Evolutionary conservation across 2,329 filamentous ascomycete genomes (phyloP).

Genomic region (Blastomyces gilchristii): DNA sequence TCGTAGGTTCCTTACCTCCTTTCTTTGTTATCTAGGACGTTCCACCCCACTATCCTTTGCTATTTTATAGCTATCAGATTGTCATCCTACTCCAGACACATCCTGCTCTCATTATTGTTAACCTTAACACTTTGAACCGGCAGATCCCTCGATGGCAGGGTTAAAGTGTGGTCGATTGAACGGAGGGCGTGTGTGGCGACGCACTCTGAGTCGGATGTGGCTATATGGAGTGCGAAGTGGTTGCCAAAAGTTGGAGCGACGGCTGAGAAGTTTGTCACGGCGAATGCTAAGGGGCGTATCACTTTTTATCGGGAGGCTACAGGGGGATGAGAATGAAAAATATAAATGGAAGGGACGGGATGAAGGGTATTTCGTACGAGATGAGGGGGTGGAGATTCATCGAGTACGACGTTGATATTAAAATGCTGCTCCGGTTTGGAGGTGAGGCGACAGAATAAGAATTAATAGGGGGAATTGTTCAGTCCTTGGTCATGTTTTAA

Average conservation of each 20-base stretch:
- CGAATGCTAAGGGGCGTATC: constrained; percentile 64
- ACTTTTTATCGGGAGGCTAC: constrained; percentile 79
- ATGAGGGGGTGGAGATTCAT: background rate
- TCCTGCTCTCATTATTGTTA: background rate
- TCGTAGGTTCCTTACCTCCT: constrained; percentile 43
- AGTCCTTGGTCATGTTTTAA: background rate
- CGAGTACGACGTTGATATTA: background rate
- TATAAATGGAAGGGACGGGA: background rate
- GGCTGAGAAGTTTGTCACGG: constrained; percentile 64
- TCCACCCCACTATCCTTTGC: background rate
- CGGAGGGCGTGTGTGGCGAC: constrained; percentile 78
- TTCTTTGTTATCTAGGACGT: background rate
- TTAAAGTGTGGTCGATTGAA: constrained; percentile 91
- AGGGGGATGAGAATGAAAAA: constrained; percentile 40
- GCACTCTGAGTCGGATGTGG: constrained; percentile 79
- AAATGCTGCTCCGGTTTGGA: too few species aligned
- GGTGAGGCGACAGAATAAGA: background rate
- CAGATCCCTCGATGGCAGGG: constrained; percentile 78
- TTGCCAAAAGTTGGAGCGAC: constrained; percentile 55
- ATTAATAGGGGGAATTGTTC: background rate
- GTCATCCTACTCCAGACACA: background rate
- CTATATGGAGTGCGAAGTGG: constrained; percentile 77
- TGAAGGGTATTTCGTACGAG: background rate
- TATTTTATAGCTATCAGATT: background rate
- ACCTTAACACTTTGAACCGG: background rate